Base-by-base conservation (phyloP, 345 rosid species). In the Populus pruinosa region DNA sequence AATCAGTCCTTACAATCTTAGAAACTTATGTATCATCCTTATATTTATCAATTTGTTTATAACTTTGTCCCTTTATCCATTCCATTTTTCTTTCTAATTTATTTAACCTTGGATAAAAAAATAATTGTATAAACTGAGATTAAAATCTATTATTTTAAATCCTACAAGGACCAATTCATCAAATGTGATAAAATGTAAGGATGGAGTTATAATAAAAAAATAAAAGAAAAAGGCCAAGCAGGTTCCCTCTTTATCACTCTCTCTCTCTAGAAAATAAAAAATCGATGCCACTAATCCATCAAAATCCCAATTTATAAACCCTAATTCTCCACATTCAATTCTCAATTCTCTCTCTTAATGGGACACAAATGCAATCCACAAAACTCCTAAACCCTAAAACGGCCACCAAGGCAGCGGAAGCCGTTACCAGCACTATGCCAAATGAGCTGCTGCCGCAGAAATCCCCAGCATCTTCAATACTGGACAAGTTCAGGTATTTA, bases 401-500 rank as follows among this genome's bases (percentile, higher is more conserved):
- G 68, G 38, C 73, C 76, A 16, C 73, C 39, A 69, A 39, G 55
- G 72, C 72, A 2, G 47, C 62, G 68, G 64, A 27, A 59, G 64
- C 64, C 62, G 55, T 78, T 38, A 70, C 75, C 79, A 68, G 53
- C 79, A 74, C 79, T 33, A 74, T 88, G 87, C 85, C 96, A 73
- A 87, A 81, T 74, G 97, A 91, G 77, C 79, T 82, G 76, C 83
- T 81, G 73, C 91, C 84, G 83, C 93, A 85, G 87, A 88, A 88
- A 92, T 83, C 90, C 31, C 76, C 90, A 31, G 77, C 89, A 65
- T 89, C 90, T 25, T 76, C 91, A 55, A 66, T 93, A 11, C 80
- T 86, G 12, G 99, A 93, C 70, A 84, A 89, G 71, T 93, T 93
- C 81, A 88, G 87, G 84, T 87, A 86, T 39, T 71, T 91, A 62